Conservation (phyloP, 2,329 filamentous ascomycete species). For the Xylaria sp. region DNA sequence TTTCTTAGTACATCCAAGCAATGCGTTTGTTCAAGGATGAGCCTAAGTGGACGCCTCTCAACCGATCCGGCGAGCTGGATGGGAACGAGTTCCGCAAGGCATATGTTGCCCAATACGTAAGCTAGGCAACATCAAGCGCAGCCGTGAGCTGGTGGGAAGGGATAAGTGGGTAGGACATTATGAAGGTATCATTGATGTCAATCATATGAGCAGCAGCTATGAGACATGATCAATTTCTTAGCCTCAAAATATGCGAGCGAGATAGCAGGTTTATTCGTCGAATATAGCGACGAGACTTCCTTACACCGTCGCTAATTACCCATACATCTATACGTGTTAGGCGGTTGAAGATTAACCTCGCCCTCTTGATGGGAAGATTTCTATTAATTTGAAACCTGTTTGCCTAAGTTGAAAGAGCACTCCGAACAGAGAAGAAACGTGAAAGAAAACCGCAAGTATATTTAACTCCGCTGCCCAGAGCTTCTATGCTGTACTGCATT, state of each 20-base stretch:
- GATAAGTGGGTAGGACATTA: neutral
- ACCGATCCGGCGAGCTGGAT: slow-evolving; percentile 82
- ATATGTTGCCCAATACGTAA: slow-evolving; percentile 70
- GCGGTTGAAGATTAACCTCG: neutral
- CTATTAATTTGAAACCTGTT: neutral
- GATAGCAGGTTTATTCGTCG: neutral
- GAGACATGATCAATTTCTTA: slow-evolving; percentile 3
- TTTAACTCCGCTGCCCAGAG: neutral
- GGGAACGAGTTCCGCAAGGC: slow-evolving; percentile 80
- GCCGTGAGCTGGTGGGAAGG: neutral
- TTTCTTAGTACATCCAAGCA: slow-evolving; percentile 84
- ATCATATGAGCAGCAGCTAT: slow-evolving; percentile 5
- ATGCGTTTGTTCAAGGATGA: slow-evolving; percentile 98
- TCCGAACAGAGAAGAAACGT: neutral
- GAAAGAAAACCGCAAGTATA: neutral
- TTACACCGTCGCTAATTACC: neutral
- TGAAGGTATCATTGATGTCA: slow-evolving; percentile 1
- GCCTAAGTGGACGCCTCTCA: slow-evolving; percentile 96
- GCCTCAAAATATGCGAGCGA: slow-evolving; percentile 5
- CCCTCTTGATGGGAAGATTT: neutral
- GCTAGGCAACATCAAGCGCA: slow-evolving; percentile 12
- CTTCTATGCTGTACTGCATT: slow-evolving; percentile 8
- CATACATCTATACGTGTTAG: neutral
- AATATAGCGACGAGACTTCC: neutral
- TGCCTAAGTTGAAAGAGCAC: neutral